Evolutionary conservation across 345 rosid species (phyloP), one percentile per base, ranked within the genome.

Genomic region (Brassica carinata): DNA sequence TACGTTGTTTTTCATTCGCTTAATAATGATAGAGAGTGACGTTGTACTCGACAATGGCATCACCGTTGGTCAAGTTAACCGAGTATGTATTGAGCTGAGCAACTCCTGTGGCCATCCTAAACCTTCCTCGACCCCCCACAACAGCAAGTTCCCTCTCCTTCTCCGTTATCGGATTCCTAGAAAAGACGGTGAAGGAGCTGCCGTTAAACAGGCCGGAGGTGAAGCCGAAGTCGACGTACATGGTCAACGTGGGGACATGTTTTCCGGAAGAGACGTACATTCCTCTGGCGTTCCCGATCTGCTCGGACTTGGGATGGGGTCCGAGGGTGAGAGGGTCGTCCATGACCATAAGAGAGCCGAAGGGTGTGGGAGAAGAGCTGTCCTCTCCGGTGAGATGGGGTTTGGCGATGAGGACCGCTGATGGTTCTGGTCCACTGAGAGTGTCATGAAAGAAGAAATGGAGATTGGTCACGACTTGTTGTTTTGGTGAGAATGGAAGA

Each of bases 81-180:
- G 15, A 72, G 26, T 69, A 66, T 4, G 88, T 82, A 6, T 76
- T 82, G 8, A 85, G 73, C 5, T 34, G 4, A 8, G 83, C 86
- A 74, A 83, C 83, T 31, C 89, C 88, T 82, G 64, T 74, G 0
- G 89, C 86, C 89, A 86, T 83, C 76, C 79, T 82, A 31, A 88
- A 85, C 40, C 73, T 70, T 14, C 89, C 88, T 82, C 89, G 82
- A 26, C 88, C 91, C 23, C 88, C 87, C 26, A 86, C 90, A 68
- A 87, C 83, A 8, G 90, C 88, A 18, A 87, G 33, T 72, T 85
- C 88, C n/a, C 87, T 82, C 34, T 51, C 33, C 8, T 80, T 70
- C 10, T 88, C 87, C 61, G 43, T 45, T 9, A 79, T 69, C 48
- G 87, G 69, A 36, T 85, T 83, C 85, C 87, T 85, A 13, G 91